phyloP scores from a whole-genome alignment of 345 rosid genomes.

The Populus euphratica region DNA sequence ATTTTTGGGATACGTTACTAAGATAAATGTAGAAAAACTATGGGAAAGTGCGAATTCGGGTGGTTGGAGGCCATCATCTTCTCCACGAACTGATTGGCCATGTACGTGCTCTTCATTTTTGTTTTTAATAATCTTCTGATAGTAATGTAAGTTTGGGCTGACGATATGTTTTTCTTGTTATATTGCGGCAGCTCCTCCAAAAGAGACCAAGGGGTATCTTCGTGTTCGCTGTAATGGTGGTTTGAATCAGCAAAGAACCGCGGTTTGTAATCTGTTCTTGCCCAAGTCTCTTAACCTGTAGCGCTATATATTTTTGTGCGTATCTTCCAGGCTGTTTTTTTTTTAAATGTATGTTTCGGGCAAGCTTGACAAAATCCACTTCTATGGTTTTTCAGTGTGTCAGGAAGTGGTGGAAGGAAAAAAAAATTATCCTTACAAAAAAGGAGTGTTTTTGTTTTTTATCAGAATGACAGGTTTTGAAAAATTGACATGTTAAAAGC shows the following conservation, averaged over 20 bases:
- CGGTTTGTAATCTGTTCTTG: constrained; percentile 48
- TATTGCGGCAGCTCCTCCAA: constrained; percentile 73
- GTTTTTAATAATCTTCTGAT: not conserved
- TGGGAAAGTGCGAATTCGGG: constrained; percentile 87
- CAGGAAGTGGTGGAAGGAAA: not conserved
- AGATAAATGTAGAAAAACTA: constrained; percentile 73
- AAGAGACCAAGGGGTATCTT: constrained; percentile 77
- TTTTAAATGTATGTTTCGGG: not conserved
- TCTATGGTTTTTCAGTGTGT: not conserved
- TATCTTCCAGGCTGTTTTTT: not conserved
- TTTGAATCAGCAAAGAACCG: constrained; percentile 95
- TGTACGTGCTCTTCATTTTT: constrained; percentile 42
- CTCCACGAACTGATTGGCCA: constrained; percentile 93
- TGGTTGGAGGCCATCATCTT: constrained; percentile 95
- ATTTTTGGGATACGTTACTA: constrained; percentile 14
- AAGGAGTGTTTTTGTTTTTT: not conserved
- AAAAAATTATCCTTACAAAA: too few relatives aligned
- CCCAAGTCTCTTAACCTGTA: not conserved
- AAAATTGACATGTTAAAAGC: not conserved
- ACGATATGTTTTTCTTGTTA: not conserved
- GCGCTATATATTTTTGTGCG: not conserved
- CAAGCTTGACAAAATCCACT: not conserved
- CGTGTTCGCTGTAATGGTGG: constrained; percentile 99
- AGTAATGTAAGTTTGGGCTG: not conserved
- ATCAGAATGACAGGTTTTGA: not conserved